Evolutionary conservation across 2,329 filamentous ascomycete species (phyloP).

Genomic region (Lasiodiplodia hormozganensis): DNA sequence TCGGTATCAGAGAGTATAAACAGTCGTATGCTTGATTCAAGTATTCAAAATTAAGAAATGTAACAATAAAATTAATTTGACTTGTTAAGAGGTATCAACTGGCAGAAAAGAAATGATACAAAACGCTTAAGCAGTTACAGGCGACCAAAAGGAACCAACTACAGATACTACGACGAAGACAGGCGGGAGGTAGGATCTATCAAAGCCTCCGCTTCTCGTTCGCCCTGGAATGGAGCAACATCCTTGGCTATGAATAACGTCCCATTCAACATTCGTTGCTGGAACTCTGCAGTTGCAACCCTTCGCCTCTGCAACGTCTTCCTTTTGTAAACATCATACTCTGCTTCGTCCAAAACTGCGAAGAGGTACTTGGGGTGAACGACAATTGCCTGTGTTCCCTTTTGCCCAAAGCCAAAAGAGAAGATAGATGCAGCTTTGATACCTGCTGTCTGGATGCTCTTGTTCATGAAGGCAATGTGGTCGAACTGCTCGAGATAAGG

Average conservation of each 20-base stretch:
- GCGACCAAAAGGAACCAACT: neutral
- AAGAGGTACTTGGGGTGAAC: conserved; percentile 45
- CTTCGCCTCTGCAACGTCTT: conserved; percentile 6
- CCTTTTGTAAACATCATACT: conserved; percentile 1
- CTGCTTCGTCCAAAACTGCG: conserved; percentile 20
- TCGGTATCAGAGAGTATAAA: neutral
- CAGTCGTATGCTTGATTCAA: neutral
- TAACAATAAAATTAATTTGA: neutral
- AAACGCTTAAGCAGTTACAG: neutral
- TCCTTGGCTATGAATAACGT: conserved; percentile 11
- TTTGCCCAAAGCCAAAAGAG: conserved; percentile 56
- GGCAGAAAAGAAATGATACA: neutral
- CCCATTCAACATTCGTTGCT: conserved; percentile 7
- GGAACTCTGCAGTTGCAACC: conserved; percentile 14
- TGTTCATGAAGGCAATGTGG: conserved; percentile 45
- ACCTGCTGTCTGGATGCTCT: conserved; percentile 33
- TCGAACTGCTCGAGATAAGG: conserved; percentile 31
- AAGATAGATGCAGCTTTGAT: conserved; percentile 50
- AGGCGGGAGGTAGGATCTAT: conserved; percentile 6
- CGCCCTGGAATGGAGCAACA: conserved; percentile 10
- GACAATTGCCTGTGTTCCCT: conserved; percentile 49
- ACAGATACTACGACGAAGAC: neutral
- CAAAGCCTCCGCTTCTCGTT: conserved; percentile 1
- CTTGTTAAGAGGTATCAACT: neutral
- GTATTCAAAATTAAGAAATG: neutral